phyloP scores from a whole-genome alignment of 1,139 yeast genomes.

The Meyerozyma elateridarum region DNA sequence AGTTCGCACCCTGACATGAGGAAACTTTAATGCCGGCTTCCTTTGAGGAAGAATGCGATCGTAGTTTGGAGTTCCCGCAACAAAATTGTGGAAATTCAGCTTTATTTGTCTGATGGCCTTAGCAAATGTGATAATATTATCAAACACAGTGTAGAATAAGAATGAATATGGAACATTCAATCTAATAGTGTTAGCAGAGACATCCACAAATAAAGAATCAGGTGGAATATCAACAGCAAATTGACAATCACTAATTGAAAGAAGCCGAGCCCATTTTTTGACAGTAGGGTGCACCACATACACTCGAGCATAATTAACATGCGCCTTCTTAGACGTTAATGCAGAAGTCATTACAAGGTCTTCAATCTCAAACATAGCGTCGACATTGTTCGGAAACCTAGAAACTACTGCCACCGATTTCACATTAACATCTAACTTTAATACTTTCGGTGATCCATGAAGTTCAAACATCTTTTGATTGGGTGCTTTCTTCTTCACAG shows the following conservation, averaged over 20 bases:
- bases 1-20: slow-evolving; percentile 28
- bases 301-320: slow-evolving; percentile 37
- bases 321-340: slow-evolving; percentile 23
- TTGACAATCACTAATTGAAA: slow-evolving; percentile 35
- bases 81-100: slow-evolving; percentile 44
- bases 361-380: slow-evolving; percentile 48
- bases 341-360: slow-evolving; percentile 27
- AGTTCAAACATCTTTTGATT: slow-evolving; percentile 23
- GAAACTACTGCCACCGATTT: slow-evolving; percentile 42
- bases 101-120: slow-evolving; percentile 56
- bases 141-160: slow-evolving; percentile 61
- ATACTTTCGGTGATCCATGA: slow-evolving; percentile 18
- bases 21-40: slow-evolving; percentile 26
- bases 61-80: slow-evolving; percentile 33
- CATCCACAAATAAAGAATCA: slow-evolving; percentile 12
- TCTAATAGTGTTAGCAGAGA: slow-evolving; percentile 26
- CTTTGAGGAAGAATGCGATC: slow-evolving; percentile 32
- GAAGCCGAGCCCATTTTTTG: slow-evolving; percentile 38
- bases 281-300: slow-evolving; percentile 55
- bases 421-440: slow-evolving; percentile 33
- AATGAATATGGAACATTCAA: slow-evolving; percentile 56
- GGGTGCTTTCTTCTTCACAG: slow-evolving; percentile 25
- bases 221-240: slow-evolving; percentile 14
- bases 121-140: slow-evolving; percentile 55
- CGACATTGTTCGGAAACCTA: slow-evolving; percentile 48